Percentiles rank a stretch among this genome's conserved stretches.
Conservation (phyloP, 2,329 filamentous ascomycete genomes). For the Trichoderma hamatum region DNA sequence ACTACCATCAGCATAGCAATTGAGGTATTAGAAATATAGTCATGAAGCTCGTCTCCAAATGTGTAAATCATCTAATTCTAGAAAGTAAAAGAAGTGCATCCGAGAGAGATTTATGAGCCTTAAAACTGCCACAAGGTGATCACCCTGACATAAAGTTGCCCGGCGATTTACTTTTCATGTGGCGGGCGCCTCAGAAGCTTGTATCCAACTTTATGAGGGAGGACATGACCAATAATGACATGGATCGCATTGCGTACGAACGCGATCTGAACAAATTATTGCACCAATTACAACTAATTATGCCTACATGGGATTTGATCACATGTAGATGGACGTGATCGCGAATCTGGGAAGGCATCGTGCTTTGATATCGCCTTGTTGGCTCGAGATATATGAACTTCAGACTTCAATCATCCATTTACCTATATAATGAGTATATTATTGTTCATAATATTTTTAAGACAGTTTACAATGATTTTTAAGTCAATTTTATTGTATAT, state of each 20-base stretch:
- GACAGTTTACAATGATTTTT: background rate
- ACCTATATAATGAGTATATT: background rate
- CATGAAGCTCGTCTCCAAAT: background rate
- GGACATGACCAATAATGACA: background rate
- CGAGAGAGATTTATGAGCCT: background rate
- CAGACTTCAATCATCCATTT: background rate
- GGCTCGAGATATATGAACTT: background rate
- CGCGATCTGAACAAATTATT: background rate
- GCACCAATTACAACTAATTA: background rate
- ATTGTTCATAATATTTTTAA: background rate
- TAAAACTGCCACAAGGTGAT: background rate
- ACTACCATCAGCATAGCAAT: background rate
- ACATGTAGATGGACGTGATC: background rate
- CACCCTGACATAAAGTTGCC: background rate
- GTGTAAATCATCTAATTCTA: background rate
- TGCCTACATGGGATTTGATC: background rate
- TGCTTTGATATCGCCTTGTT: background rate
- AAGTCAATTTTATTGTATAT: background rate
- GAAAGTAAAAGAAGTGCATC: background rate
- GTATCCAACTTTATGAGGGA: background rate
- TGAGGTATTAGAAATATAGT: background rate
- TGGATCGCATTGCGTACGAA: background rate
- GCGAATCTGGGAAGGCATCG: background rate
- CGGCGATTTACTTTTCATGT: background rate
- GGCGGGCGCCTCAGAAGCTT: background rate